phyloP scores from a whole-genome alignment of 257 asterid genomes.

The Paulownia fortunei region DNA sequence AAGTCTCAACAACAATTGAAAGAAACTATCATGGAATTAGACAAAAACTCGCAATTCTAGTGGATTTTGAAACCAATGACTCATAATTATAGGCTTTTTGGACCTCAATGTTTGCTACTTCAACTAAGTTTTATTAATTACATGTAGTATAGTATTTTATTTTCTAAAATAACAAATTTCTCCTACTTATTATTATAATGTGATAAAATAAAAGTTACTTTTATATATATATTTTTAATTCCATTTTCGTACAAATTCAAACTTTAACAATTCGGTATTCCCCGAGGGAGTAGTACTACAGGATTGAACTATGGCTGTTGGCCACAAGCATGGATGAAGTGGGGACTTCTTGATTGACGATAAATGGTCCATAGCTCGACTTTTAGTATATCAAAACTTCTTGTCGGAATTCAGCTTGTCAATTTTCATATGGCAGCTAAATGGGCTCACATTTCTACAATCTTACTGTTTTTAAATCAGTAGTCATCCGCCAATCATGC shows the following conservation, averaged over 20 bases:
- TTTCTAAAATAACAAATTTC: no score
- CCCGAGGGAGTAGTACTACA: not conserved
- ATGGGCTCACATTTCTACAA: not conserved
- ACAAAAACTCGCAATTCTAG: no score
- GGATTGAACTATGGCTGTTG: not conserved
- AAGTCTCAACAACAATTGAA: no score
- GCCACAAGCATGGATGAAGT: not conserved
- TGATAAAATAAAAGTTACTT: no score
- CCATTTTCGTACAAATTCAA: not conserved
- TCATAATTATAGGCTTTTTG: no score
- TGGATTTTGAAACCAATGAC: no score
- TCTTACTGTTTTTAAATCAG: not conserved
- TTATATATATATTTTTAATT: no score
- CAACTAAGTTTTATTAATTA: no score
- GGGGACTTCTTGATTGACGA: not conserved
- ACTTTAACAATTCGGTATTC: not conserved
- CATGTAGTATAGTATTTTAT: no score
- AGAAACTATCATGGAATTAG: no score
- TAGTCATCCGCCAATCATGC: slow-evolving; percentile 39
- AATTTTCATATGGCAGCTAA: not conserved
- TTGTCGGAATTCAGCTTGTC: not conserved
- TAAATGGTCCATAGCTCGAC: not conserved
- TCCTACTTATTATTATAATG: no score
- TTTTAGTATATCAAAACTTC: not conserved
- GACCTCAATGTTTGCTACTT: no score